phyloP scores from a whole-genome alignment of 257 asterid genomes.

The Fraxinus excelsior region DNA sequence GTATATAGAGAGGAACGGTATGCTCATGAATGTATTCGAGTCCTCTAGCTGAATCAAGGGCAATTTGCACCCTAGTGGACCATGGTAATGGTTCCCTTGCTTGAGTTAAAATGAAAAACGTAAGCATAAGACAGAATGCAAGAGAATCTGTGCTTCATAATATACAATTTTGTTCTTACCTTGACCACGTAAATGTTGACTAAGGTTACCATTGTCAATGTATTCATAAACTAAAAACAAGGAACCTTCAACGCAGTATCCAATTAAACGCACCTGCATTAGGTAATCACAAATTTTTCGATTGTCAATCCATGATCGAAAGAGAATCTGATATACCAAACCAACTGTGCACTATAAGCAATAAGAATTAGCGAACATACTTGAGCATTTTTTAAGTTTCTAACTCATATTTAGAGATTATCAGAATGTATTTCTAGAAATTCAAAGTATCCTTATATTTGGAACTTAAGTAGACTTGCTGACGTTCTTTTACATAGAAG shows the following conservation, averaged over 20 bases:
- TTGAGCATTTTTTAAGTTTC: background rate
- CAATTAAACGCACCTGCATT: conserved; percentile 79
- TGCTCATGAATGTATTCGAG: conserved; percentile 95
- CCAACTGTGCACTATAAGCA: background rate
- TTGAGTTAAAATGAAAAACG: conserved; percentile 17
- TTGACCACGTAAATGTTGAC: conserved; percentile 75
- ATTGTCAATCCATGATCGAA: background rate
- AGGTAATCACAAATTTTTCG: background rate
- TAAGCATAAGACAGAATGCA: conserved; percentile 7
- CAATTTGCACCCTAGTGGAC: conserved; percentile 77
- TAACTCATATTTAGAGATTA: background rate
- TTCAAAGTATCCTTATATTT: too few species aligned
- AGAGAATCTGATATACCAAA: background rate
- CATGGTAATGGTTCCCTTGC: conserved; percentile 62
- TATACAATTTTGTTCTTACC: conserved; percentile 38
- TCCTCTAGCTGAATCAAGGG: conserved; percentile 95
- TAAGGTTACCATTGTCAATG: conserved; percentile 81
- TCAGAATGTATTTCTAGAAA: background rate
- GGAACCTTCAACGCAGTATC: conserved; percentile 78
- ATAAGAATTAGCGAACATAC: background rate
- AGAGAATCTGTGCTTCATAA: background rate
- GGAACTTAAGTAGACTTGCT: background rate
- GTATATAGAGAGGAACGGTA: conserved; percentile 84
- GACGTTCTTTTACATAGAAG: background rate
- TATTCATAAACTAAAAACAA: conserved; percentile 83